phyloP scores from a whole-genome alignment of 164 flowering plant genomes.

The Macadamia tetraphylla region DNA sequence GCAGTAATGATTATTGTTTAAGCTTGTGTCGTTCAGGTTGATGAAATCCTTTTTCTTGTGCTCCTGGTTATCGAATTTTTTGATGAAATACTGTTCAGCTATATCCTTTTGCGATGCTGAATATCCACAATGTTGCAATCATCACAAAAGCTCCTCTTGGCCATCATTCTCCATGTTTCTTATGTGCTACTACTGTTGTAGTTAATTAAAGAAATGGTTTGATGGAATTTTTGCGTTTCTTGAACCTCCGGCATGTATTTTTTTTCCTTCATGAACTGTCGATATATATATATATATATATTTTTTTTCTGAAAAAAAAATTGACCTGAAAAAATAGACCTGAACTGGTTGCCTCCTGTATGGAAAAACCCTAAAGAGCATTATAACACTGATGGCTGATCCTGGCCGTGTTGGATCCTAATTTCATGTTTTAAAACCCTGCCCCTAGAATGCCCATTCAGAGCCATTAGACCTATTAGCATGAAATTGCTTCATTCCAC shows the following conservation, averaged over 20 bases:
- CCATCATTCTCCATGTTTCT: background rate
- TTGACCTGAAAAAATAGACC: too few relatives aligned
- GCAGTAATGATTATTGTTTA: constrained; percentile 13
- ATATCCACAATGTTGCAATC: background rate
- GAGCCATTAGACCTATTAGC: too few relatives aligned
- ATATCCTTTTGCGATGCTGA: background rate
- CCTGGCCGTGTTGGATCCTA: too few relatives aligned
- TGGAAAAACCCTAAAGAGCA: too few relatives aligned
- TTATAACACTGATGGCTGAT: too few relatives aligned
- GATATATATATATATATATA: background rate
- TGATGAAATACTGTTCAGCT: background rate
- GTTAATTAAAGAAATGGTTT: background rate
- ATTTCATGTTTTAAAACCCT: too few relatives aligned
- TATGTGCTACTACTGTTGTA: background rate
- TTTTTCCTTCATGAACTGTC: background rate
- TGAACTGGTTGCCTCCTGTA: too few relatives aligned
- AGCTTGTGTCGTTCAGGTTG: background rate
- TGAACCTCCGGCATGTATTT: background rate
- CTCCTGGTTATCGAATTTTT: background rate
- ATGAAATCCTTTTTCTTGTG: background rate
- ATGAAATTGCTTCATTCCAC: too few relatives aligned
- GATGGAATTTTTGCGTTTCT: background rate
- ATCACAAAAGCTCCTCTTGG: background rate
- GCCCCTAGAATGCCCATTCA: too few relatives aligned
- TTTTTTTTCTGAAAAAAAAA: too few relatives aligned